Evolutionary conservation across 352 stramenopile species (phyloP).

Genomic region (Phytophthora litchii): DNA sequence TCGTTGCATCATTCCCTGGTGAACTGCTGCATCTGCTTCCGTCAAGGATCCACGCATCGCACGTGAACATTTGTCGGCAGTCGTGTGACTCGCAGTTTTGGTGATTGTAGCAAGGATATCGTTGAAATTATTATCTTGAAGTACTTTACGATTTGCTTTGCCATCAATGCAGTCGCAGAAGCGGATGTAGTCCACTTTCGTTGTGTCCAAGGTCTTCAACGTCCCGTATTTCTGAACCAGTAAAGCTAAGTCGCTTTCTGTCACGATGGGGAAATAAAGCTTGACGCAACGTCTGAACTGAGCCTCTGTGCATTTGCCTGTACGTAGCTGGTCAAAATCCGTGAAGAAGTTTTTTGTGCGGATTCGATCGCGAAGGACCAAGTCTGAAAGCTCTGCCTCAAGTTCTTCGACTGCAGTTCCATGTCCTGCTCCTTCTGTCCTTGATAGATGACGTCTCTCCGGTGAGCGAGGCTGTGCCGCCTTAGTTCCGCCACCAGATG

Average conservation of each 20-base stretch:
- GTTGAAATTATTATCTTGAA: constrained; percentile 53
- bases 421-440: constrained; percentile 19
- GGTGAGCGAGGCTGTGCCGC: constrained; percentile 47
- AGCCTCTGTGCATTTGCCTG: constrained; percentile 72
- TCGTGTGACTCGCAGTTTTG: constrained; percentile 31
- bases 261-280: constrained; percentile 70
- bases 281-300: constrained; percentile 86
- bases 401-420: constrained; percentile 48
- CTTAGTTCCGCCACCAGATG: constrained; percentile 31
- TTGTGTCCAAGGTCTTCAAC: constrained; percentile 43
- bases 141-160: constrained; percentile 28
- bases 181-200: constrained; percentile 78
- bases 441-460: constrained; percentile 58
- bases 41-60: constrained; percentile 62
- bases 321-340: constrained; percentile 80
- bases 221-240: constrained; percentile 67
- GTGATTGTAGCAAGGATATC: constrained; percentile 57
- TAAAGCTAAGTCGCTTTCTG: constrained; percentile 61
- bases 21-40: constrained; percentile 48
- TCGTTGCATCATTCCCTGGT: constrained; percentile 64
- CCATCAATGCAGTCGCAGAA: constrained; percentile 76
- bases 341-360: constrained; percentile 87
- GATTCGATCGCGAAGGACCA: constrained; percentile 75
- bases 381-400: constrained; percentile 59
- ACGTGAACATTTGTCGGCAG: constrained; percentile 59